Evolutionary conservation across 805 yeast genomes (phyloP).

Genomic region (Lipomyces orientalis): DNA sequence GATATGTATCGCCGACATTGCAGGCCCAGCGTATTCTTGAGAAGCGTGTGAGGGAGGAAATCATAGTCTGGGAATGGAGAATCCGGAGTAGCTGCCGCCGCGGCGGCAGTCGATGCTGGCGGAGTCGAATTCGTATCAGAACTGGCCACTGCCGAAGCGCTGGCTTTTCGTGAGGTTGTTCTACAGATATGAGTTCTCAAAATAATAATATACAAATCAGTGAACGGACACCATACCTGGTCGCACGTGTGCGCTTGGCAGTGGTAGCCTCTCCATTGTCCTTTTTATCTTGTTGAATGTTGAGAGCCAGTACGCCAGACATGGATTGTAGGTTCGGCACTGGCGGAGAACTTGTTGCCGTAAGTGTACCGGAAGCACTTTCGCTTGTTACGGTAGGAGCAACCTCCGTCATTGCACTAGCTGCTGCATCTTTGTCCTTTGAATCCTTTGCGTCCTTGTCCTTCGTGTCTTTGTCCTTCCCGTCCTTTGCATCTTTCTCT

Average conservation of each 20-base stretch:
- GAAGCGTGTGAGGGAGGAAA: slow-evolving; percentile 38
- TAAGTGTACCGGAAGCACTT: slow-evolving; percentile 1
- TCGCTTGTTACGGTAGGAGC: slow-evolving; percentile 13
- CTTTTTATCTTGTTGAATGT: slow-evolving; percentile 12
- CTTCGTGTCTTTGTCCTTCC: slow-evolving; percentile 13
- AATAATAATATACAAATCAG: not conserved
- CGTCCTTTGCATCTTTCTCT: slow-evolving; percentile 6
- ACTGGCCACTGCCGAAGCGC: not conserved
- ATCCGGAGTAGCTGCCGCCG: slow-evolving; percentile 30
- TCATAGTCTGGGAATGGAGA: slow-evolving; percentile 42
- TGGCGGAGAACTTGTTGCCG: slow-evolving; percentile 20
- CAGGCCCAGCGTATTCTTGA: slow-evolving; percentile 41
- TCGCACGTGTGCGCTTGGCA: slow-evolving; percentile 25
- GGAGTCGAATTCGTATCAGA: not conserved
- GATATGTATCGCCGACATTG: slow-evolving; percentile 41
- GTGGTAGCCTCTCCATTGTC: slow-evolving; percentile 14
- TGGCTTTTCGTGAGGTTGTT: slow-evolving; percentile 24
- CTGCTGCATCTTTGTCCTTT: slow-evolving; percentile 11
- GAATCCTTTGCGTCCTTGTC: slow-evolving; percentile 6
- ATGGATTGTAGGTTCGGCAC: slow-evolving; percentile 30
- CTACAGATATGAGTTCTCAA: slow-evolving; percentile 4
- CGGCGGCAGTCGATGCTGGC: not conserved
- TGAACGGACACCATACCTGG: slow-evolving; percentile 18
- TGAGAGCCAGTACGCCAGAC: slow-evolving; percentile 29
- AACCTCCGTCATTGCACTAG: not conserved